Evolutionary conservation across 208 protist genomes (phyloP).

Genomic region (Leishmania guyanensis): DNA sequence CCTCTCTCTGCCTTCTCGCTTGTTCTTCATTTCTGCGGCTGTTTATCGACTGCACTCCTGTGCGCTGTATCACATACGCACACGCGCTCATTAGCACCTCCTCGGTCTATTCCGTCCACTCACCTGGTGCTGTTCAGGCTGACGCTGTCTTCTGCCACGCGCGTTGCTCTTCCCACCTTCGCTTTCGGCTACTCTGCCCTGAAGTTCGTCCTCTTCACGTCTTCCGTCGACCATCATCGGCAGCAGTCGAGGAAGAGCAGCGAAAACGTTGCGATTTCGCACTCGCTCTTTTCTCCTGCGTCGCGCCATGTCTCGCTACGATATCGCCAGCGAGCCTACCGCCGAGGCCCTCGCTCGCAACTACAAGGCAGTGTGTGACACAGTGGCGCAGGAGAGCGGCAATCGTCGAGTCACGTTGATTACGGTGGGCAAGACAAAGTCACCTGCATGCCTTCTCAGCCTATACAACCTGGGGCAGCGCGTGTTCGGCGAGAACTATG

Average conservation of each 20-base stretch:
- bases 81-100: background rate
- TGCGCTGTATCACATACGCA: background rate
- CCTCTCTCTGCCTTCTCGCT: background rate
- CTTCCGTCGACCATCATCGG: background rate
- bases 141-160: background rate
- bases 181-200: background rate
- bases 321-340: constrained; percentile 62
- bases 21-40: background rate
- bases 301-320: constrained; percentile 52
- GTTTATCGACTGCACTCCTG: background rate
- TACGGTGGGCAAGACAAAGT: constrained; percentile 88
- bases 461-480: constrained; percentile 74
- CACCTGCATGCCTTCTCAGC: constrained; percentile 51
- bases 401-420: constrained; percentile 51
- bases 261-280: constrained; percentile 18
- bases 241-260: background rate
- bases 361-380: constrained; percentile 41
- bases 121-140: background rate
- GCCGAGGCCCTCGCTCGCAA: constrained; percentile 56
- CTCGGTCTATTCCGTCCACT: too few species aligned
- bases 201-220: background rate
- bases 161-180: background rate
- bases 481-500: constrained; percentile 97
- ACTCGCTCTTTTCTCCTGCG: constrained; percentile 8
- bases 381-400: constrained; percentile 42